Evolutionary conservation across 179 eudicot genomes (phyloP).

Genomic region (Pouteria campechiana): DNA sequence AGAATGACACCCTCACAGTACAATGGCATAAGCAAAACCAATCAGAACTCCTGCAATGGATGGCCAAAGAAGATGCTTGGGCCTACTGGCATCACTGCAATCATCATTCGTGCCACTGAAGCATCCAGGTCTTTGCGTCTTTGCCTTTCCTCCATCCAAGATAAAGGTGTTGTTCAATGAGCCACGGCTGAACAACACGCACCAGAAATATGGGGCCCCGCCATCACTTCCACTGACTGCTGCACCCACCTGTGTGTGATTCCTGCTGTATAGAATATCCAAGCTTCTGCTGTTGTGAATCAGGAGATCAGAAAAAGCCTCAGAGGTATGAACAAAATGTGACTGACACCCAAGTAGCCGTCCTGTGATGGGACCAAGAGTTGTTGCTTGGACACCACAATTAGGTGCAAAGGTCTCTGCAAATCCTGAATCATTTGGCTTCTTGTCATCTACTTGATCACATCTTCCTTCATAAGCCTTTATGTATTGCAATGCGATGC

Average conservation of each 20-base stretch:
- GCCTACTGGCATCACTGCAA: conserved; percentile 37
- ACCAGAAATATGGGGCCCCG: conserved; percentile 86
- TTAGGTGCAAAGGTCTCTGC: conserved; percentile 75
- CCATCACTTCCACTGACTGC: conserved; percentile 79
- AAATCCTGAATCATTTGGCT: conserved; percentile 56
- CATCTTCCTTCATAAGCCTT: conserved; percentile 81
- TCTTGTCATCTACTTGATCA: conserved; percentile 47
- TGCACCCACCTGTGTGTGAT: conserved; percentile 88
- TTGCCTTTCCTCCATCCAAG: conserved; percentile 48
- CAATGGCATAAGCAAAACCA: conserved; percentile 15
- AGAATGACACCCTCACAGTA: conserved; percentile 11
- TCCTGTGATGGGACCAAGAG: conserved; percentile 66
- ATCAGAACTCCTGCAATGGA: conserved; percentile 19
- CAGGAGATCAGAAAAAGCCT: conserved; percentile 58
- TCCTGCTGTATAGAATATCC: conserved; percentile 55
- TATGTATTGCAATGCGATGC: conserved; percentile 87
- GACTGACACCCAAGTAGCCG: conserved; percentile 84
- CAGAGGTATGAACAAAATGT: conserved; percentile 39
- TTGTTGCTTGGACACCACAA: conserved; percentile 51
- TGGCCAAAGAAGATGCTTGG: conserved; percentile 19
- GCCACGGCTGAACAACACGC: conserved; percentile 76
- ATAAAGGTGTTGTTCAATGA: conserved; percentile 56
- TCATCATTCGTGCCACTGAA: conserved; percentile 81
- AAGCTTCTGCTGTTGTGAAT: conserved; percentile 52
- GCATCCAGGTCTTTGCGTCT: conserved; percentile 68